phyloP scores from a whole-genome alignment of 2,329 filamentous ascomycete genomes.

The Lasiodiplodia hormozganensis region DNA sequence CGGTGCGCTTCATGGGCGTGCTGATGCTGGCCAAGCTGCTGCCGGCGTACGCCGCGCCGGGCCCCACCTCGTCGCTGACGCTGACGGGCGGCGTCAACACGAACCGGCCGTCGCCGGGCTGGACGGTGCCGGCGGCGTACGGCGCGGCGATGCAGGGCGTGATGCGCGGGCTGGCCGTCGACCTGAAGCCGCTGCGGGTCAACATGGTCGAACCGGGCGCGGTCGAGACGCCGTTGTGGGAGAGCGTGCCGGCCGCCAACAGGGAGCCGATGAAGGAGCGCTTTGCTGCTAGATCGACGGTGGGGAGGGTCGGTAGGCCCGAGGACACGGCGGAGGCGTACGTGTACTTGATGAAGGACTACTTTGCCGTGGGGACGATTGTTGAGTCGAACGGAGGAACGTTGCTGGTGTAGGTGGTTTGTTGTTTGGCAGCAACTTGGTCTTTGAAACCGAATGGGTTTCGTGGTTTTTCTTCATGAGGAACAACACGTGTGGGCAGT shows the following conservation, averaged over 20 bases:
- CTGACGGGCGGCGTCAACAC: constrained; percentile 49
- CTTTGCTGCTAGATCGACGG: constrained; percentile 38
- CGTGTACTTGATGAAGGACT: constrained; percentile 56
- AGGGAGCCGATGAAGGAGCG: constrained; percentile 33
- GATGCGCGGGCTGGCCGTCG: constrained; percentile 64
- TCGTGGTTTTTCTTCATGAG: too few relatives aligned
- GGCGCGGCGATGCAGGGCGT: constrained; percentile 49
- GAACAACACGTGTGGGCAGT: too few relatives aligned
- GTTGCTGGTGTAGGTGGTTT: not conserved
- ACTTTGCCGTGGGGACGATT: constrained; percentile 53
- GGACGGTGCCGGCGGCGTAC: constrained; percentile 39
- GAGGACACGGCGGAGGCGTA: constrained; percentile 53
- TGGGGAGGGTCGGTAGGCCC: constrained; percentile 37
- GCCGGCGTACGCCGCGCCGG: constrained; percentile 42
- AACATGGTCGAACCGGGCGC: constrained; percentile 67
- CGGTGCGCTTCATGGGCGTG: constrained; percentile 46
- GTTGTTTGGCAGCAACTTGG: too few relatives aligned
- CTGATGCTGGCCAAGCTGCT: constrained; percentile 51
- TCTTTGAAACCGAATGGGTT: too few relatives aligned
- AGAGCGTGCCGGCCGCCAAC: constrained; percentile 30
- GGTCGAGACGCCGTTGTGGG: constrained; percentile 54
- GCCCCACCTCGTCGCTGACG: constrained; percentile 45
- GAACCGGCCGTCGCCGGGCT: constrained; percentile 44
- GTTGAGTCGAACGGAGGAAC: constrained; percentile 52
- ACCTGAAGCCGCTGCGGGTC: constrained; percentile 68